Evolutionary conservation across 2,329 filamentous ascomycete species (phyloP).

Genomic region (Polychaeton citri): DNA sequence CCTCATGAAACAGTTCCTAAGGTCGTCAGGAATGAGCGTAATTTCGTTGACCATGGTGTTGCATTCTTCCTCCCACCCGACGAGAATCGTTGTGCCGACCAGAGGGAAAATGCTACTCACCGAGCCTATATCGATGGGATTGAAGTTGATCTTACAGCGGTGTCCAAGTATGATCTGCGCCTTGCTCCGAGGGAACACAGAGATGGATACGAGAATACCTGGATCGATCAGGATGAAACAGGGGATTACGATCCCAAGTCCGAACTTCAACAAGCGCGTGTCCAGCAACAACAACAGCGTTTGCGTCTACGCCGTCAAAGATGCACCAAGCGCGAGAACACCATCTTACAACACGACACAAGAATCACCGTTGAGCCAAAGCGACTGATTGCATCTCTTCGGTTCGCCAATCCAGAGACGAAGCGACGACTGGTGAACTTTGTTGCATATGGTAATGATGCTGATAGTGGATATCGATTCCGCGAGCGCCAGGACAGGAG

Average conservation of each 20-base stretch:
- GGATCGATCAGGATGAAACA: constrained; percentile 24
- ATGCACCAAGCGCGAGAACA: too few relatives aligned
- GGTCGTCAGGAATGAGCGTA: not conserved
- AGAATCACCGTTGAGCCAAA: too few relatives aligned
- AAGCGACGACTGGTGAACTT: too few relatives aligned
- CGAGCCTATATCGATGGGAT: not conserved
- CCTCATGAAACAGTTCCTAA: too few relatives aligned
- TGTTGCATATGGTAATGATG: too few relatives aligned
- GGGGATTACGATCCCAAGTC: constrained; percentile 20
- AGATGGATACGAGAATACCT: constrained; percentile 9
- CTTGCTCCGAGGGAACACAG: constrained; percentile 4
- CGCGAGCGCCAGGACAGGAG: too few relatives aligned
- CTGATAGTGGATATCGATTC: too few relatives aligned
- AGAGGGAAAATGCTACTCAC: not conserved
- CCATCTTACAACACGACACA: too few relatives aligned
- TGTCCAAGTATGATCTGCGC: constrained; percentile 7
- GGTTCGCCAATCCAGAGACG: too few relatives aligned
- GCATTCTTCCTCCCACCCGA: not conserved
- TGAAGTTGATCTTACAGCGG: not conserved
- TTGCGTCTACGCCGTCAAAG: too few relatives aligned
- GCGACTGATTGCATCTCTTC: too few relatives aligned
- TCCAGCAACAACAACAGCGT: not conserved
- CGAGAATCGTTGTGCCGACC: not conserved
- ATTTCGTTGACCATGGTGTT: not conserved
- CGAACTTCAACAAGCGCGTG: constrained; percentile 3